A percentile compares a stretch with the other conserved stretches of the same genome.
These are phyloP conservation scores for Elsinoe fawcettii DNA, from an alignment of 2,329 filamentous ascomycete genomes.

Conservation along the genomic window DNA sequence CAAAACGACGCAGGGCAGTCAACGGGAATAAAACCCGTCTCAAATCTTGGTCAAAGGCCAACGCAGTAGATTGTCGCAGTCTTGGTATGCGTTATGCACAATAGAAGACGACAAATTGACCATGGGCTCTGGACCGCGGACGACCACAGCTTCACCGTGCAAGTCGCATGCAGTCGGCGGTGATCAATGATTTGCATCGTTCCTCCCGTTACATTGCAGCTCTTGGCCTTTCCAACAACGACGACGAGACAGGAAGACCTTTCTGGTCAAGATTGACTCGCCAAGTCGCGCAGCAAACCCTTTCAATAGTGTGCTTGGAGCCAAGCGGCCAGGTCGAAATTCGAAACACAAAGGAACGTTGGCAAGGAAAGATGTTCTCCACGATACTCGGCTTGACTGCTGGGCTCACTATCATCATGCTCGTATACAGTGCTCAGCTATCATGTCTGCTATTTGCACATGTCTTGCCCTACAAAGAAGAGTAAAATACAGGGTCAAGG, in stretches of 20 bases:
- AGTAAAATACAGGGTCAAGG: background rate
- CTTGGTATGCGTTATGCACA: background rate
- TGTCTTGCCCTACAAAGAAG: background rate
- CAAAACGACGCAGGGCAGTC: background rate
- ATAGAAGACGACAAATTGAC: too few relatives aligned
- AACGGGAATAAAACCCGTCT: constrained; percentile 4
- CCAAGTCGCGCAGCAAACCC: constrained; percentile 7
- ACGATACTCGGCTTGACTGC: background rate
- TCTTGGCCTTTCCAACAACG: background rate
- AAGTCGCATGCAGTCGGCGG: background rate
- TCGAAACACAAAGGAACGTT: background rate
- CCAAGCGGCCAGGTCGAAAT: constrained; percentile 2
- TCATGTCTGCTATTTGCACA: too few relatives aligned
- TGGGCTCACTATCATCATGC: too few relatives aligned
- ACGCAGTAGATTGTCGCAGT: background rate
- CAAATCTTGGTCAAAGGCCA: background rate
- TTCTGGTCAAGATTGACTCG: background rate
- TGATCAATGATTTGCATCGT: background rate
- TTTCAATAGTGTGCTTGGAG: constrained; percentile 5
- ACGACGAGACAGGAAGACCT: background rate
- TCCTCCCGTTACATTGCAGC: background rate
- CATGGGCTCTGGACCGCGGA: background rate
- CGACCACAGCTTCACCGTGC: background rate
- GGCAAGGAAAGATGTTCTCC: background rate
- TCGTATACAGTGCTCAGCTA: background rate